A percentile compares a stretch with the other conserved stretches of the same genome.
phyloP scores from a whole-genome alignment of 1,284 basidiomycete species.

The Phenoliferia sp. region DNA sequence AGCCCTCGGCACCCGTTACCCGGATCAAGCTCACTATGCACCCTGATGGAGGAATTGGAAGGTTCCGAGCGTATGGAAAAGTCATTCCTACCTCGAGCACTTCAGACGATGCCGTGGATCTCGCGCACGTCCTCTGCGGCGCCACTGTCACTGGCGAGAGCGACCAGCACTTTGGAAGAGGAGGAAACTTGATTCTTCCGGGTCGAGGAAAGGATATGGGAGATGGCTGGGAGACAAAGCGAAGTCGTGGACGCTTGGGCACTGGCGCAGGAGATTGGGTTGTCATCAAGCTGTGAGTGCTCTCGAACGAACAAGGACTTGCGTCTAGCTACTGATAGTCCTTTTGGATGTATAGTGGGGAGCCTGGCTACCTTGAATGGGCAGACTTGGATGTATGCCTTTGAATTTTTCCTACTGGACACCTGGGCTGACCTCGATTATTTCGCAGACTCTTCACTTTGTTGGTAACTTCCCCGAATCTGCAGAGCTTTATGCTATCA shows the following conservation, averaged over 20 bases:
- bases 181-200: slow-evolving; percentile 83
- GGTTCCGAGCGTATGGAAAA: slow-evolving; percentile 51
- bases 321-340: neutral
- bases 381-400: slow-evolving; percentile 66
- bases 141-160: slow-evolving; percentile 64
- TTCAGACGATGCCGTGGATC: slow-evolving; percentile 56
- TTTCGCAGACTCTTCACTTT: slow-evolving; percentile 71
- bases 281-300: slow-evolving; percentile 74
- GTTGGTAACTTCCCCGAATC: slow-evolving; percentile 94
- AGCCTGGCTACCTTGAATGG: slow-evolving; percentile 64
- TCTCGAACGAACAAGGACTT: neutral
- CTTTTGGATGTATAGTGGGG: slow-evolving; percentile 49
- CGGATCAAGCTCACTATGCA: slow-evolving; percentile 92
- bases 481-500: slow-evolving; percentile 68
- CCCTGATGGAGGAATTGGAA: slow-evolving; percentile 76
- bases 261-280: slow-evolving; percentile 84
- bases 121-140: slow-evolving; percentile 86
- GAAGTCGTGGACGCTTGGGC: slow-evolving; percentile 57
- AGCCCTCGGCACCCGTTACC: slow-evolving; percentile 52
- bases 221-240: slow-evolving; percentile 97
- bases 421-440: neutral
- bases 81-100: slow-evolving; percentile 51
- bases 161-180: slow-evolving; percentile 92
- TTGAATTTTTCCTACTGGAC: neutral
- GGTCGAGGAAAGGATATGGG: slow-evolving; percentile 81